Base-by-base conservation (phyloP, 441 rosid genomes). In the Omphalea diandra region DNA sequence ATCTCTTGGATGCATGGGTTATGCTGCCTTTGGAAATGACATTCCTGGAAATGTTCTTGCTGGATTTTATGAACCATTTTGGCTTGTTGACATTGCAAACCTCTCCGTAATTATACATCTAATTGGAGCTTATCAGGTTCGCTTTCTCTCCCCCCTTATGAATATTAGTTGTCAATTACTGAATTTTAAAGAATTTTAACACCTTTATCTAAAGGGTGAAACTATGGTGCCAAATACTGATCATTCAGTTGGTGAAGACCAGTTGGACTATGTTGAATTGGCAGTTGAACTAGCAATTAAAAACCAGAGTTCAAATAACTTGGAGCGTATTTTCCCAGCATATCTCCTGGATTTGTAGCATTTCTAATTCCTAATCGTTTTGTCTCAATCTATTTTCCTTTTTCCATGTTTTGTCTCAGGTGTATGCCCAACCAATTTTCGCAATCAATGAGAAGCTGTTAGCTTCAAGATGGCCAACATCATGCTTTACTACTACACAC, bases 71-170 rank as follows among this genome's bases (percentile, higher is more conserved):
- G 36, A 73, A 49, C 70, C 79, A 0, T 67, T 62, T 36, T 81
- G 81, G 82, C 82, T 81, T 26, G 74, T 81, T 41, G 78, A 73
- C 63, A 71, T 78, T 32, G 84, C 79, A 49, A 78, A 81, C 36
- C 53, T 76, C 35, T 63, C 74, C 44, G 77, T 78, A 2, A 63
- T 78, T 33, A 33, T 75, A 52, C 84, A 81, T 67, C 18, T 81
- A 10, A 26, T 75, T 27, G 82, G 76, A 36, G 84, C 72, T 66
- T 78, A 81, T 75, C 81, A 81, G 81, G 81, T 80, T 46, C 0
- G 10, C 18, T 24, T 36, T 18, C n/a, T 15, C 40, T 58, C 56
- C 6, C 20, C 4, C 27, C 10, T 4, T 27, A 77, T 36, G 3
- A 1, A 1, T n/a, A 5, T 0, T 4, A 26, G 20, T 43, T 15